These are phyloP conservation scores for Xylaria sp. DNA, from an alignment of 495 filamentous ascomycete species.

Conservation along the genomic window DNA sequence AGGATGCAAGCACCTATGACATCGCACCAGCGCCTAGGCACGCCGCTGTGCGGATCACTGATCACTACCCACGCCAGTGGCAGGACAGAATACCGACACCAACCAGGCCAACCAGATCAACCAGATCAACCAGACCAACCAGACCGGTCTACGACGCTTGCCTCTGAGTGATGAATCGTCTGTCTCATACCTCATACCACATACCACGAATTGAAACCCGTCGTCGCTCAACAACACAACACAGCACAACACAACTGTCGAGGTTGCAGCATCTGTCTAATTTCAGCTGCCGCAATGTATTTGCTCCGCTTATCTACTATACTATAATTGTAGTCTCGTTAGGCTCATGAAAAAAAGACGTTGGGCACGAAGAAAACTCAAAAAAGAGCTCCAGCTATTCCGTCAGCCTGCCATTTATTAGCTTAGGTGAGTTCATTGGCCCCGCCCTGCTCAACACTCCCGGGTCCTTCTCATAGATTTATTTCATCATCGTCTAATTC, in stretches of 20 bases:
- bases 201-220: not conserved
- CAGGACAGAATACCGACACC: not conserved
- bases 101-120: too few species aligned
- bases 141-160: slow-evolving; percentile 14
- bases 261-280: slow-evolving; percentile 9
- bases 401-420: not conserved
- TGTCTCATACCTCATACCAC: too few species aligned
- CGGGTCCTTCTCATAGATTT: not conserved
- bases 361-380: slow-evolving; percentile 26
- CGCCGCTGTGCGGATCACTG: not conserved
- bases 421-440: not conserved
- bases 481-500: not conserved
- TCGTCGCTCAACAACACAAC: not conserved
- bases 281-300: slow-evolving; percentile 3
- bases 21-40: slow-evolving; percentile 13
- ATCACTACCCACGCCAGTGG: too few species aligned
- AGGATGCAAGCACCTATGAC: slow-evolving; percentile 16
- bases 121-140: too few species aligned
- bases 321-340: slow-evolving; percentile 10
- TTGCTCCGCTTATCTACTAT: slow-evolving; percentile 30
- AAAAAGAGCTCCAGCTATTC: not conserved
- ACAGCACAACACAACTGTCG: not conserved
- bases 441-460: slow-evolving; percentile 6
- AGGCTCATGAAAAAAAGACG: slow-evolving; percentile 23
- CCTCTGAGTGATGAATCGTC: slow-evolving; percentile 17